Evolutionary conservation across 768 basidiomycete species (phyloP).

Genomic region (Lactarius deliciosus): DNA sequence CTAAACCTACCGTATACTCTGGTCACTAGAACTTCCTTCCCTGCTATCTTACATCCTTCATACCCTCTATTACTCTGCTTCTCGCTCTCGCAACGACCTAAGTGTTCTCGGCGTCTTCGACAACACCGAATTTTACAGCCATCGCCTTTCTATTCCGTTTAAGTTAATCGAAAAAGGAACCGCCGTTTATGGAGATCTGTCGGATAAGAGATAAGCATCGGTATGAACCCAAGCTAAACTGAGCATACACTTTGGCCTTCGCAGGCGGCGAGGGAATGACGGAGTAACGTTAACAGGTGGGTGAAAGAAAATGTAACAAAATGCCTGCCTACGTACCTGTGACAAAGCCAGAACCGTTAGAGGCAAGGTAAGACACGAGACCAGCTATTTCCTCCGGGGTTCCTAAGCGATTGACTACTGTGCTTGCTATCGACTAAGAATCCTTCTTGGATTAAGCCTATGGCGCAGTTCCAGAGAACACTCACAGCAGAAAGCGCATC

Average conservation of each 20-base stretch:
- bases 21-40: too few species aligned
- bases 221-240: background rate
- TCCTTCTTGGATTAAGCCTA: background rate
- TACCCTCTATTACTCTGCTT: too few species aligned
- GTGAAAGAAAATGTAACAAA: background rate
- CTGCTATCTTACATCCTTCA: too few species aligned
- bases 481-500: slow-evolving; percentile 1
- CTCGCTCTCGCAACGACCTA: too few species aligned
- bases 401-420: slow-evolving; percentile 11
- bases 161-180: slow-evolving; percentile 13
- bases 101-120: too few species aligned
- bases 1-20: too few species aligned
- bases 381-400: slow-evolving; percentile 27
- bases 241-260: slow-evolving; percentile 22
- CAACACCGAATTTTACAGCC: background rate
- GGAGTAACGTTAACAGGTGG: background rate
- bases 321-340: slow-evolving; percentile 23
- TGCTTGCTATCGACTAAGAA: background rate
- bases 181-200: slow-evolving; percentile 20
- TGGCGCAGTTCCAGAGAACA: background rate
- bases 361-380: slow-evolving; percentile 28
- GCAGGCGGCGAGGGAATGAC: too few species aligned
- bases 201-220: background rate
- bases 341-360: slow-evolving; percentile 25
- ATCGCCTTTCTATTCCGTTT: background rate